phyloP scores from a whole-genome alignment of 83 land plant genomes.

The Thuja plicata region DNA sequence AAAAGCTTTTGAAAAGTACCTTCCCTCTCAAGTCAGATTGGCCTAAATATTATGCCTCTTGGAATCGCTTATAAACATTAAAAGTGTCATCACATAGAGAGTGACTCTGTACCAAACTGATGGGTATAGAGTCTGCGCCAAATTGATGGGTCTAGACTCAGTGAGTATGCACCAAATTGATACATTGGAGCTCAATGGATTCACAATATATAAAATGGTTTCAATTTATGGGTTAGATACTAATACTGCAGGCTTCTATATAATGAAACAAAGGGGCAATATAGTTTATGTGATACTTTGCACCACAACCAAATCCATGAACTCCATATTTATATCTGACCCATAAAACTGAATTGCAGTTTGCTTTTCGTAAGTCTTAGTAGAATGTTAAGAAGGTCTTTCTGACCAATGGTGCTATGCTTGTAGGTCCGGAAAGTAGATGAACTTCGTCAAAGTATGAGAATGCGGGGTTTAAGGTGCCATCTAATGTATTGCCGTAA shows the following conservation, averaged over 20 bases:
- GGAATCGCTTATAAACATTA: too few species aligned
- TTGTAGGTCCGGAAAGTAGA: constrained; percentile 56
- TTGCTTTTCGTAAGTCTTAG: neutral
- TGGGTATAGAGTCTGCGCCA: too few species aligned
- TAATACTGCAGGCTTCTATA: neutral
- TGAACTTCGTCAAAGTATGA: constrained; percentile 68
- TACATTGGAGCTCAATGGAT: neutral
- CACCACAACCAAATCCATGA: neutral
- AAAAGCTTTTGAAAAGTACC: too few species aligned
- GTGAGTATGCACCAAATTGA: too few species aligned
- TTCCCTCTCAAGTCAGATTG: too few species aligned
- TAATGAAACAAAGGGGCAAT: neutral
- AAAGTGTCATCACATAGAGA: too few species aligned
- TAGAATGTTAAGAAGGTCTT: neutral
- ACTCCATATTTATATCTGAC: neutral
- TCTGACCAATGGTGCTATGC: constrained; percentile 1
- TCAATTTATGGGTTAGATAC: neutral
- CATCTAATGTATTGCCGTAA: constrained; percentile 82
- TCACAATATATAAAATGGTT: neutral
- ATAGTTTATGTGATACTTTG: neutral
- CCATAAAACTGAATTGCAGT: too few species aligned
- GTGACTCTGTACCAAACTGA: too few species aligned
- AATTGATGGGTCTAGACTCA: too few species aligned
- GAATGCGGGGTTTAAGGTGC: constrained; percentile 80
- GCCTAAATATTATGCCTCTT: too few species aligned